Base-by-base conservation (phyloP, 176 grass and related monocot species). In the Elaeis guineensis region DNA sequence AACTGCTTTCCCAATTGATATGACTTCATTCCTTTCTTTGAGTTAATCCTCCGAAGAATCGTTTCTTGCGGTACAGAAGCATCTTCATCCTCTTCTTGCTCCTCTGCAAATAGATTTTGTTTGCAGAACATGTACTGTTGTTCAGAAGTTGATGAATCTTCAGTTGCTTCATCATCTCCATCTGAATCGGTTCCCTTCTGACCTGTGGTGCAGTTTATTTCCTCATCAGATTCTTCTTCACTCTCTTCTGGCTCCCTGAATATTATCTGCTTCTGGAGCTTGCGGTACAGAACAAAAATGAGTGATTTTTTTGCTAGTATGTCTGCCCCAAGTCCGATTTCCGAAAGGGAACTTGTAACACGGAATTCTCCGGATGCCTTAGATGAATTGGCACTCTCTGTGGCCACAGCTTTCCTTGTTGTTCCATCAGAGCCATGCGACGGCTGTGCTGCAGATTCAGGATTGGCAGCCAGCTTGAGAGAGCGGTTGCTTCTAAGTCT, bases 1-100 rank as follows among this genome's bases (percentile, higher is more conserved):
- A 96, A 72, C 56, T 96, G 92, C 77, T 88, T 87, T 29, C 92
- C 87, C 32, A 96, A 77, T 78, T 96, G 83, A 74, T 88, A 96
- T 11, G 86, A 88, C 21, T 78, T 79, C 62, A 76, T 50, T 12
- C 69, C 75, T 69, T 88, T 88, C 78, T 82, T 96, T 5, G 81
- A 91, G 62, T 85, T 91, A 55, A 96, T 85, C 79, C 92, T 72
- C 24, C 59, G 75, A 48, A 96, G 76, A 72, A 96, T 96, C 82
- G 54, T 71, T 53, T 87, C 92, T 75, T 79, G 67, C 55, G 80
- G 55, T 62, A 90, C 80, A 2, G 20, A 64, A 30, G 66, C 48
- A 44, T 21, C 58, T 63, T 82, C 77, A 3, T 75, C 51, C 17
- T 75, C 76, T 2, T 49, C 57, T 18, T 75, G 52, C 1, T 63